phyloP scores from a whole-genome alignment of 139 green algal species.

The Asterochloris erici region DNA sequence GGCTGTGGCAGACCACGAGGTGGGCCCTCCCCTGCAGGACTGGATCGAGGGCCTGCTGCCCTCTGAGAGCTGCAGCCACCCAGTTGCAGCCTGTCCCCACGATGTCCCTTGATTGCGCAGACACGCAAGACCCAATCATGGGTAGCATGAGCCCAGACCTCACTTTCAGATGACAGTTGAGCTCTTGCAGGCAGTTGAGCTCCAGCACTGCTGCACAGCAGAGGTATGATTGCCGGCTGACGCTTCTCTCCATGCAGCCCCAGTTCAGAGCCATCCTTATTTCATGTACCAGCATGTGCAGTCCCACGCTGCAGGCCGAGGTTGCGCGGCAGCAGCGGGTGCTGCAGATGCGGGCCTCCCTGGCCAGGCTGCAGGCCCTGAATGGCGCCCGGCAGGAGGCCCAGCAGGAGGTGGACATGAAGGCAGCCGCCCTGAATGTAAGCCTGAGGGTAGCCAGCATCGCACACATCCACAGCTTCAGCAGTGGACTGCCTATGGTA shows the following conservation, averaged over 20 bases:
- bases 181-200: background rate
- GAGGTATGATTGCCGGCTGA: background rate
- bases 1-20: no score
- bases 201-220: background rate
- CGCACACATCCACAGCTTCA: background rate
- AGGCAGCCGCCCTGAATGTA: background rate
- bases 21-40: no score
- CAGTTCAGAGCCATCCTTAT: background rate
- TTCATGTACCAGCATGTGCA: background rate
- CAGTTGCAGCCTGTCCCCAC: no score
- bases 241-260: background rate
- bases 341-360: constrained; percentile 3
- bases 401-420: background rate
- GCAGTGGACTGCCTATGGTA: background rate
- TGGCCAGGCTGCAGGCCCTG: background rate
- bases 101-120: no score
- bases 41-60: no score
- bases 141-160: no score
- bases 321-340: constrained; percentile 3
- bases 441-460: background rate
- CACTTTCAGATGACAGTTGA: no score
- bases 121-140: no score
- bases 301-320: background rate
- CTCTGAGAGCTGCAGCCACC: no score
- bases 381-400: constrained; percentile 2